Evolutionary conservation across 2,329 filamentous ascomycete genomes (phyloP).

Genomic region (Neocatenulostroma microsporum): DNA sequence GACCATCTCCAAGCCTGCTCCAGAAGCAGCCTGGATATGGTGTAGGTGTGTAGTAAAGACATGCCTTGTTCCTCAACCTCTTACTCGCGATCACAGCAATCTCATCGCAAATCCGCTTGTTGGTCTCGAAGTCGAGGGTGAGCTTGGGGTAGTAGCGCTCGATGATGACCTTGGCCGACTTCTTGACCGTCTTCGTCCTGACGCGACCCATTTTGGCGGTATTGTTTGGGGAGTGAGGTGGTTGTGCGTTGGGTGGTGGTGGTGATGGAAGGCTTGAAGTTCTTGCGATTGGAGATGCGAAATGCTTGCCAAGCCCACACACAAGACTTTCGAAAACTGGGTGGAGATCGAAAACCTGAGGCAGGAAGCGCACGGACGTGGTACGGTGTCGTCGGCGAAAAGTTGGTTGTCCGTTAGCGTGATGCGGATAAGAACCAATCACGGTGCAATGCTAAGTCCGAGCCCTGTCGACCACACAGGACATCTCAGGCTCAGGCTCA

Average conservation of each 20-base stretch:
- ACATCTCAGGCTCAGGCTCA: too few species aligned
- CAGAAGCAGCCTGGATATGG: not conserved
- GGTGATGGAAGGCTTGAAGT: not conserved
- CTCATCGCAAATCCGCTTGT: slow-evolving; percentile 99
- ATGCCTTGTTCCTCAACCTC: slow-evolving; percentile 97
- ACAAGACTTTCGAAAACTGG: too few species aligned
- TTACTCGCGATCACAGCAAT: slow-evolving; percentile 99
- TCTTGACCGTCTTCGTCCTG: slow-evolving; percentile 62
- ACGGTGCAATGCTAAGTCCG: too few species aligned
- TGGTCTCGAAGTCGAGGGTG: slow-evolving; percentile 99
- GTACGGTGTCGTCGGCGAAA: too few species aligned
- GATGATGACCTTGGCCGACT: slow-evolving; percentile 99
- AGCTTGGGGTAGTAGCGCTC: slow-evolving; percentile 92
- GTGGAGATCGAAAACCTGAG: too few species aligned
- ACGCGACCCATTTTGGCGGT: slow-evolving; percentile 49
- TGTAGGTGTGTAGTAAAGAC: slow-evolving; percentile 11
- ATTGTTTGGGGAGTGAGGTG: slow-evolving; percentile 7
- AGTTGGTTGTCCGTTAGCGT: too few species aligned
- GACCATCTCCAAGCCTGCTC: too few species aligned
- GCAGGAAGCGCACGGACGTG: too few species aligned
- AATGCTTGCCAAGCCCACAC: slow-evolving; percentile 1
- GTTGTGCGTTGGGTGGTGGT: not conserved
- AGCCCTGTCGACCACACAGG: too few species aligned
- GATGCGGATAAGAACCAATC: too few species aligned
- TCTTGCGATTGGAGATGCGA: not conserved